Base-by-base conservation (phyloP, 2,329 filamentous ascomycete species). In the Epichloe scottii region DNA sequence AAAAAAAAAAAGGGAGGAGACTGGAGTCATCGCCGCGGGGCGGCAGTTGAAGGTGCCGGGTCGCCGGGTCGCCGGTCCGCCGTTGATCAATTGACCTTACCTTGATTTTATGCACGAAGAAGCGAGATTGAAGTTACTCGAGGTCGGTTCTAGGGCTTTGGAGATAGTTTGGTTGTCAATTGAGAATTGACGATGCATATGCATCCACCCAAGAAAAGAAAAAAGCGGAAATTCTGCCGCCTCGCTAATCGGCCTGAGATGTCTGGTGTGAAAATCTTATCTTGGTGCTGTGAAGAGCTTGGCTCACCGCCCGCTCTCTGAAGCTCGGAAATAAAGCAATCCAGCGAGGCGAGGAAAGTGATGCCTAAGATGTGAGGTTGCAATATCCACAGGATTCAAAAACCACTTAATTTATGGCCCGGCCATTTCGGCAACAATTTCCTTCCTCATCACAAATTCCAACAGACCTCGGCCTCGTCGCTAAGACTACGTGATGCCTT, bases 211-310 rank as follows among this genome's bases (percentile, higher is more conserved):
- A 40, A 21, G 33, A 38, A 30, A 49, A 46, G 49, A 43, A 47
- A 46, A 51, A 54, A 52, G 47, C 34, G 34, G 42, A 19, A 48
- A 54, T 54, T 54, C 47, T 54, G 52, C 52, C 52, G 44, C 35
- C 14, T 19, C 5, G 46, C 42, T 23, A 42, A 43, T n/a, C 23
- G 39, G 33, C 26, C 26, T 26, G 6, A 26, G 7, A 26, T 26
- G 23, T 26, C 26, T 30, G 3, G 10, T 8, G 11, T 14, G 12
- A 37, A 19, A 30, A 33, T 21, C 40, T 44, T 35, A 52, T 43
- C 42, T 46, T 17, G 37, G 46, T 35, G 19, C 44, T 45, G 33
- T 21, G 21, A n/a, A 11, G 26, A 35, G 35, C 48, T 50, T 26
- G 26, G 11, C 52, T 53, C 52, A 53, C 52, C 52, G 52, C 52